Conservation (phyloP, 345 rosid genomes). For the Bruguiera parviflora region DNA sequence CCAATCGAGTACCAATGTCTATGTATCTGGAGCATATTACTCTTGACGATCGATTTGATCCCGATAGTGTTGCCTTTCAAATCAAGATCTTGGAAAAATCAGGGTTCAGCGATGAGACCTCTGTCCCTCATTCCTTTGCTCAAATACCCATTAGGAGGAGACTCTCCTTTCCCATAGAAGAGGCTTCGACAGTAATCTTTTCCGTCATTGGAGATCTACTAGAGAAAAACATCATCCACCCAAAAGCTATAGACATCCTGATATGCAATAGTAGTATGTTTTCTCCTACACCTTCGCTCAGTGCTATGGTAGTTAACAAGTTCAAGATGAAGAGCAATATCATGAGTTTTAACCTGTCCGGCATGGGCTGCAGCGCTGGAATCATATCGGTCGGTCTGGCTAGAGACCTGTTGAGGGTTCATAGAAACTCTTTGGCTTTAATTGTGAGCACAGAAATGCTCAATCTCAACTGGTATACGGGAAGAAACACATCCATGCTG, state of each 20-base stretch:
- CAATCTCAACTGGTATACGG: background rate
- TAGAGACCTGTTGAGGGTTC: slow-evolving; percentile 5
- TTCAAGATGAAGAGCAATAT: slow-evolving; percentile 14
- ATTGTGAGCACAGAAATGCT: slow-evolving; percentile 7
- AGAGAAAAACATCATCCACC: background rate
- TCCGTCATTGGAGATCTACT: background rate
- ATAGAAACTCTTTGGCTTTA: slow-evolving; percentile 11
- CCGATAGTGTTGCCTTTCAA: slow-evolving; percentile 11
- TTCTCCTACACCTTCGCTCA: slow-evolving; percentile 14
- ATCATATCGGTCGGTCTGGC: slow-evolving; percentile 5
- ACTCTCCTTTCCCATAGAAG: slow-evolving; percentile 2
- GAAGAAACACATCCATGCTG: slow-evolving; percentile 13
- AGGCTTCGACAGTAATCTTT: slow-evolving; percentile 1
- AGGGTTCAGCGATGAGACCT: slow-evolving; percentile 1
- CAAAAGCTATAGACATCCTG: slow-evolving; percentile 10
- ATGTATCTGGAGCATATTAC: background rate
- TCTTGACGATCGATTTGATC: slow-evolving; percentile 2
- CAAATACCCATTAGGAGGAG: background rate
- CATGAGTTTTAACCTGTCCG: slow-evolving; percentile 13
- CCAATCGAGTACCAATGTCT: slow-evolving; percentile 9
- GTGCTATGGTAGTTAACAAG: slow-evolving; percentile 10
- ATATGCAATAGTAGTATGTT: slow-evolving; percentile 9
- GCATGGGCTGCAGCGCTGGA: slow-evolving; percentile 21
- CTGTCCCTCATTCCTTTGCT: background rate
- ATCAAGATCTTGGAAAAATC: slow-evolving; percentile 13